Base-by-base conservation (phyloP, 495 filamentous ascomycete species). In the Daldinia concentrica region DNA sequence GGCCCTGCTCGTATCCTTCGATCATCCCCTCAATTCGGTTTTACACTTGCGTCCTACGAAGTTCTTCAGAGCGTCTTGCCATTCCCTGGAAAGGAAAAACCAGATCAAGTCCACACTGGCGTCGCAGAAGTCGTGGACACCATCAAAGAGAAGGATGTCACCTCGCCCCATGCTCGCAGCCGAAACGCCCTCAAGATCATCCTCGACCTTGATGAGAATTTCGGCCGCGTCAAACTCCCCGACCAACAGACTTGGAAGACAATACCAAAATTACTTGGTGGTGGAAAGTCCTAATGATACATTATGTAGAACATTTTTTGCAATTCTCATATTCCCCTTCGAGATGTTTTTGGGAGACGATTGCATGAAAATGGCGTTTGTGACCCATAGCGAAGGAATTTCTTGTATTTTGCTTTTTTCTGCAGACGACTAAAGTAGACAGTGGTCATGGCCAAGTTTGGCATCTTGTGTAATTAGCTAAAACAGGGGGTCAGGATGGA, bases 101-200 rank as follows among this genome's bases (percentile, higher is more conserved):
- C 78, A 66, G 77, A 77, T 57, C 83, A 76, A 76, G 77, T 69
- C 17, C 79, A 76, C 60, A 81, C 72, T 41, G 79, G 79, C 32
- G 75, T 83, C 6, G 78, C 74, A 19, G 81, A 79, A 4, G 78
- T 72, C 7, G 64, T 78, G 17, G 71, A 77, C 14, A 77, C 78
- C 0, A 71, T 86, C 66, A 81, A 76, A 41, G 87, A 86, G 64
- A 86, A 86, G 24, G 88, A 89, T 17, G 86, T 91, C 43, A 72
- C 82, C 6, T 86, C 96, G 65, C 91, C 93, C 14, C 95, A 94
- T 77, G 82, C 96, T 67, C 85, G 95, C 71, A 96, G 92, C 77
- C 82, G 94, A 59, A 98, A 98, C 73, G 95, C 96, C n/a, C 81
- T 99, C 72, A 98, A 97, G 85, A 91, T 98, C 68, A 93, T 99